Percentiles rank a stretch among this genome's conserved stretches.
phyloP scores from a whole-genome alignment of 768 basidiomycete species.

The Serendipita sp. region DNA sequence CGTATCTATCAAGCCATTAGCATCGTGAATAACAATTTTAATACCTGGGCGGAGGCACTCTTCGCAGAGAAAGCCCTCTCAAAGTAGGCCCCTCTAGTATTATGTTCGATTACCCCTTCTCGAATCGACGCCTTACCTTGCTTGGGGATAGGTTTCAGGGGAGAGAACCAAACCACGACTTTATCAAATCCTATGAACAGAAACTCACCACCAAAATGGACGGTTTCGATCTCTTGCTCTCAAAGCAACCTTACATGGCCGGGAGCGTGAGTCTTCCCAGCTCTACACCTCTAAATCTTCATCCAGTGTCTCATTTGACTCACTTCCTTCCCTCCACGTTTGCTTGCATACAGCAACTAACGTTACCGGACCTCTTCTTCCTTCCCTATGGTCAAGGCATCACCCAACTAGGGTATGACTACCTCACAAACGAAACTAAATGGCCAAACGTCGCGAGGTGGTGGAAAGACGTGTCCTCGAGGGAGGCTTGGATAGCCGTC shows the following conservation, averaged over 20 bases:
- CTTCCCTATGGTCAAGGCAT: conserved; percentile 25
- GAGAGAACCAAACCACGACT: conserved; percentile 1
- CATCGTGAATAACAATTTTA: conserved; percentile 37
- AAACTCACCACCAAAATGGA: conserved; percentile 28
- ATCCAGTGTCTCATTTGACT: no score
- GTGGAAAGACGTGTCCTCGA: conserved; percentile 32
- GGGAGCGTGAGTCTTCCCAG: conserved; percentile 20
- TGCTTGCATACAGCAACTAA: conserved; percentile 21
- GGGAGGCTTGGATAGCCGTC: conserved; percentile 32
- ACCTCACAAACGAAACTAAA: not conserved
- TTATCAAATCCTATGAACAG: conserved; percentile 8
- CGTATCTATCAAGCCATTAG: conserved; percentile 25
- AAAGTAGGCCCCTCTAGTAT: conserved; percentile 20
- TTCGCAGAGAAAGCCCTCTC: conserved; percentile 35
- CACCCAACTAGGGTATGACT: not conserved
- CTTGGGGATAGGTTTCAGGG: not conserved
- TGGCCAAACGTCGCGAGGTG: conserved; percentile 20
- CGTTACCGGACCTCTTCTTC: conserved; percentile 43
- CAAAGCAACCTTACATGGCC: conserved; percentile 35
- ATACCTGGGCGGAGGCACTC: conserved; percentile 27
- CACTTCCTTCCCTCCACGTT: not conserved
- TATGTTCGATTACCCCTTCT: no score
- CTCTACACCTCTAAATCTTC: not conserved
- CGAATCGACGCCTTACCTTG: not conserved
- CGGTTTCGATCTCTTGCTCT: conserved; percentile 39